Evolutionary conservation across 1,284 basidiomycete species (phyloP), one percentile per base, ranked within the genome.

Genomic region (Puccinia novopanici): DNA sequence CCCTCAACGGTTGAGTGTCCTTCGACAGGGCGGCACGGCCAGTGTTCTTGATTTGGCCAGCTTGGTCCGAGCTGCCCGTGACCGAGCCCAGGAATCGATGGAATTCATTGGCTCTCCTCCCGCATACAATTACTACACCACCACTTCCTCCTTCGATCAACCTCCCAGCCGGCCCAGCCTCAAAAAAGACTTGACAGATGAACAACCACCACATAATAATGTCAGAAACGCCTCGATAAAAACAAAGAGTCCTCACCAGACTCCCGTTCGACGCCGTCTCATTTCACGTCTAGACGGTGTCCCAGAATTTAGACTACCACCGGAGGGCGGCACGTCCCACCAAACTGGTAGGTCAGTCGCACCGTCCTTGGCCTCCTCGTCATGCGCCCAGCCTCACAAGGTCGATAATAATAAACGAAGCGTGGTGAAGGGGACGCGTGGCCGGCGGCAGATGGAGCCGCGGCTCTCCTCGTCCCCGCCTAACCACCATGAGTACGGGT

Each of bases 21-120:
- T 76, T 40, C 75, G 78, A 50, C 78, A 73, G 30, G 70, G 40
- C 13, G 78, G 78, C 10, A 80, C 78, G 17, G 78, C 78, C 27
- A 72, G 50, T 52, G 57, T 63, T 42, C 57, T 71, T 52, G 78
- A 80, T 50, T 65, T 80, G 37, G 78, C 70, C 19, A 80, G 70
- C 48, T 52, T 80, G 40, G 68, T 80, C 6, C 37, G 59, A 59
- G 27, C 63, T 3, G 34, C 70, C 9, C 78, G 68, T 13, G 68
- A 80, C 34, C 78, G 78, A 34, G 34, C 63, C 3, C 57, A 75
- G 17, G 40, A 52, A 52, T 59, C 45, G n/a, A 24, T 15, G 1
- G 34, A 42, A 24, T 30, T 68, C 63, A 68, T 67, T 50, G 27
- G 37, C n/a, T 73, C 52, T 22, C 50, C 54, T 57, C 71, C 34